Conservation (phyloP, 768 basidiomycete species). For the Pleurotus giganteus region DNA sequence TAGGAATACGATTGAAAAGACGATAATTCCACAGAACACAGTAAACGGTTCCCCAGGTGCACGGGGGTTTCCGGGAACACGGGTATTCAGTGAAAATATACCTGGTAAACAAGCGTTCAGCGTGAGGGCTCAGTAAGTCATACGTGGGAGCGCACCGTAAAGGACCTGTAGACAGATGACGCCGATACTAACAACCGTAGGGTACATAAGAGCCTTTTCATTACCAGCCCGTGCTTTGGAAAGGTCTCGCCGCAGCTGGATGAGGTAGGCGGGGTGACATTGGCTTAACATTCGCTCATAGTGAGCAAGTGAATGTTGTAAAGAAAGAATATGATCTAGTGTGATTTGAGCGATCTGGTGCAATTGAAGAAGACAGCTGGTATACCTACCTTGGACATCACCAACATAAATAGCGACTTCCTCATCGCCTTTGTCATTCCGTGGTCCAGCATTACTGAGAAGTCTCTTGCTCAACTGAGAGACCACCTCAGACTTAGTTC, state of each 20-base stretch:
- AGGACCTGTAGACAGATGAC: constrained; percentile 63
- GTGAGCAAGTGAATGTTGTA: constrained; percentile 81
- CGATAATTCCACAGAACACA: constrained; percentile 56
- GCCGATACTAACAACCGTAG: constrained; percentile 67
- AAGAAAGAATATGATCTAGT: constrained; percentile 83
- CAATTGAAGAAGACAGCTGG: neutral
- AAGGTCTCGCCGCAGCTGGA: constrained; percentile 66
- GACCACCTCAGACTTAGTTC: constrained; percentile 80
- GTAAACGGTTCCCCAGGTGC: constrained; percentile 36
- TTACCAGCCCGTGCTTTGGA: constrained; percentile 57
- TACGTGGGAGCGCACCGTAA: constrained; percentile 41
- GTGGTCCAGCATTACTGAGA: constrained; percentile 36
- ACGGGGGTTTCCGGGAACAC: constrained; percentile 53
- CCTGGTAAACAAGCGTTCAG: constrained; percentile 39
- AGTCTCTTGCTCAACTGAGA: constrained; percentile 77
- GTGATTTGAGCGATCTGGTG: constrained; percentile 8
- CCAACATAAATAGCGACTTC: constrained; percentile 88
- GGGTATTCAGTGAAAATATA: constrained; percentile 64
- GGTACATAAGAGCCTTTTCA: constrained; percentile 63
- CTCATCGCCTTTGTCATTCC: constrained; percentile 45
- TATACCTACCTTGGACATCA: constrained; percentile 76
- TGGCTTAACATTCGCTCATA: constrained; percentile 88
- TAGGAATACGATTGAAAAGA: constrained; percentile 43
- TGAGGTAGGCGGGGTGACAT: constrained; percentile 83
- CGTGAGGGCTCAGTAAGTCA: neutral